Evolutionary conservation across 768 basidiomycete species (phyloP), one percentile per base, ranked within the genome.

Genomic region (Hygrocybe coccinea): DNA sequence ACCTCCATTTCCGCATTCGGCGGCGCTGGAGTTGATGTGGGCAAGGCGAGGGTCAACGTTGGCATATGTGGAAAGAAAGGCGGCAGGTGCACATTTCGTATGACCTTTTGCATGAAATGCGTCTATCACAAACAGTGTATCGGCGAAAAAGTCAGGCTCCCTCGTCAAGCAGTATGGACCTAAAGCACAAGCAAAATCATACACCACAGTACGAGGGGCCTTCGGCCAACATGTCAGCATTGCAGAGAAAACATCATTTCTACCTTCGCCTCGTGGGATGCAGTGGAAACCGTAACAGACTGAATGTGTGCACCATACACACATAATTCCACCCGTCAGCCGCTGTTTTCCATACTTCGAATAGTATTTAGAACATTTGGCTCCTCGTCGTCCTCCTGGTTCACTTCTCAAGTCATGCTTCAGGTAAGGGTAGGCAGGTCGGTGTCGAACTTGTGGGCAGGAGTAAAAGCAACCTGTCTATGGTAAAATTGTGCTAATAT

Each of bases 161-260:
- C 62, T 54, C 2, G 59, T 49, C 62, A 70, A 61, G 56, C 65
- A 71, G 49, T 73, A 73, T 9, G 71, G 67, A 2, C 65, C 68
- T 0, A 71, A 58, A 29, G 59, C 65, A 41, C 67, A 69, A 2
- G 53, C 9, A 29, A 29, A 29, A 29, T 29, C 29, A 8, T 29
- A 29, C 29, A 29, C 29, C 29, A 29, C 29, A 29, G 57, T 39
- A 24, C 63, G 57, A 9, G 69, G 71, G 0, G 70, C 63, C 17
- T 24, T 63, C 11, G 58, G 46, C 65, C 67, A 74, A 1, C 59
- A 59, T 0, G 72, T 75, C 11, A 71, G 59, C 2, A 75, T 59
- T 1, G 75, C 73, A 2, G 68, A 72, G 54, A 76, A 76, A 0
- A 74, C 70, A 59, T 75, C 69, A 55, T 76, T 73, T 1, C 69